Evolutionary conservation across 257 asterid genomes (phyloP), one percentile per base, ranked within the genome.

Genomic region (Nyctanthes arbortristis): DNA sequence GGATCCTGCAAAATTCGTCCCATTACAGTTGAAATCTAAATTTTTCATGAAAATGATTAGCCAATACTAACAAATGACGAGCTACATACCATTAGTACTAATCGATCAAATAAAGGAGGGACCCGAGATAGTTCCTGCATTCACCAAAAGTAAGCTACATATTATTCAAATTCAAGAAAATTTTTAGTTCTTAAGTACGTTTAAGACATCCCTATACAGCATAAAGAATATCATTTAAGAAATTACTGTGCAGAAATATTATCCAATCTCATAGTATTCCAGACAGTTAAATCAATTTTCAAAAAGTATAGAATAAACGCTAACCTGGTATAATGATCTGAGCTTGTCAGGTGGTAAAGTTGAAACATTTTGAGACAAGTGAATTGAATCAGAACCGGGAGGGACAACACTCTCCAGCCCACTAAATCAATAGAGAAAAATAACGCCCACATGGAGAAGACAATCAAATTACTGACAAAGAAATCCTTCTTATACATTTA

Each of bases 381-480:
- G 76, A 71, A 64, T 12, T 16, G 91, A 71, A 83, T 77, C 80
- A 64, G 67, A 78, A 60, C 70, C 87, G 18, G 90, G 93, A 12
- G 83, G 88, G 70, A 76, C 84, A 73, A 78, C 87, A 76, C 95
- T 85, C 92, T 87, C 97, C 24, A 84, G 72, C 11, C 96, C 96
- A 77, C 97, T 91, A 66, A 28, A 68, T 33, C 36, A 56, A 65
- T 7, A 52, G 4, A 65, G n/a, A 75, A 40, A 10, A 62, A 57
- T 18, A 6, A 56, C 34, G 22, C 57, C 9, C 59, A 47, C 0
- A 29, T 25, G 54, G 32, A n/a, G 2, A 27, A 49, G 4, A 27
- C 30, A 36, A 33, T 58, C 56, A 10, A 58, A 45, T 7, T 28
- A 1, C 8, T 14, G 36, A 28, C 7, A 29, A 13, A 30, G 31